These are phyloP conservation scores for Colletotrichum chlorophyti DNA, from an alignment of 2,329 filamentous ascomycete species.

Conservation along the genomic window DNA sequence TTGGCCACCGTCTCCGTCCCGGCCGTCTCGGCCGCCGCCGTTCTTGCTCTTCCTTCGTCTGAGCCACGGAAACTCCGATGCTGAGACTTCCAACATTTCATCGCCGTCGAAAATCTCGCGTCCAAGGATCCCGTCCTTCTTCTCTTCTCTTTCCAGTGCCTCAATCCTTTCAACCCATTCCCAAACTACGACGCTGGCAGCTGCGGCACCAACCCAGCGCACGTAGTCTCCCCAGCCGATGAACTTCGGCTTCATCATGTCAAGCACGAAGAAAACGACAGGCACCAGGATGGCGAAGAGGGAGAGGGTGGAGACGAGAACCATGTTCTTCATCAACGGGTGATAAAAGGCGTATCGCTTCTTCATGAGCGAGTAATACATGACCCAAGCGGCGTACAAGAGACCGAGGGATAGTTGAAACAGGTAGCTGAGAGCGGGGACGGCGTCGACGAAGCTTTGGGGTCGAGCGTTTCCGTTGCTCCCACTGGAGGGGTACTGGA, in stretches of 20 bases:
- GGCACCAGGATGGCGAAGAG: constrained; percentile 85
- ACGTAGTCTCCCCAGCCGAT: constrained; percentile 96
- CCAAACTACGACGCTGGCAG: constrained; percentile 96
- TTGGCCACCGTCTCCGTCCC: constrained; percentile 24
- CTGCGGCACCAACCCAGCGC: constrained; percentile 92
- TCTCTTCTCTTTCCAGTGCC: constrained; percentile 88
- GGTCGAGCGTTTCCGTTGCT: constrained; percentile 66
- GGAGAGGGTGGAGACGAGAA: constrained; percentile 79
- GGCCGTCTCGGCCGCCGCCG: constrained; percentile 36
- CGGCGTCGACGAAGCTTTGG: constrained; percentile 82
- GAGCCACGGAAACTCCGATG: constrained; percentile 57
- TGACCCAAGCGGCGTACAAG: constrained; percentile 90
- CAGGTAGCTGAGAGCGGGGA: constrained; percentile 89
- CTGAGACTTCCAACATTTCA: constrained; percentile 79
- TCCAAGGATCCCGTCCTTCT: constrained; percentile 90
- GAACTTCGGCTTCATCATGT: constrained; percentile 84
- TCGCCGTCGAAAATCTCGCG: constrained; percentile 93
- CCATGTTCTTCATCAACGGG: constrained; percentile 87
- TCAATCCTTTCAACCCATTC: constrained; percentile 98
- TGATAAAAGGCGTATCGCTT: constrained; percentile 91
- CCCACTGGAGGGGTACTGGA: constrained; percentile 62
- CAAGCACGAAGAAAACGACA: constrained; percentile 90
- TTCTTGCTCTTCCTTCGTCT: constrained; percentile 42
- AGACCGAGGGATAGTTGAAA: constrained; percentile 88
- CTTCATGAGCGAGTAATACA: constrained; percentile 93